Base-by-base conservation (phyloP, 192 early-diverging fungal species). In the Backusella westeae region DNA sequence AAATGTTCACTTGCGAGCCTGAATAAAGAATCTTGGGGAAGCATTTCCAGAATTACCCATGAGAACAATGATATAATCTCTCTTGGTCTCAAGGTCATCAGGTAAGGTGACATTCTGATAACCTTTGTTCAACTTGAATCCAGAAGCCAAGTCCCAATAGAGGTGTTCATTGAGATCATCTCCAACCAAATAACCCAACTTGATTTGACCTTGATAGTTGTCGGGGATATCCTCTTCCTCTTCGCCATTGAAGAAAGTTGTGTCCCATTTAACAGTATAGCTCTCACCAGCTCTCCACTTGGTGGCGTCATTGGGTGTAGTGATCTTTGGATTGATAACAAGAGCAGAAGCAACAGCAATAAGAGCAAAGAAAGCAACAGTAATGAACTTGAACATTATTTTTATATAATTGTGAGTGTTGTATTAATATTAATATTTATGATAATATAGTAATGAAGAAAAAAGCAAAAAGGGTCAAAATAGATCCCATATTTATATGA, bases 1-100 rank as follows among this genome's bases (percentile, higher is more conserved):
- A 21, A 67, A 1, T 21, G 19, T 56, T 23, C 59, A 52, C 35
- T 46, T 75, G 29, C 63, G 21, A 59, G 72, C 42, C 1, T 41
- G 29, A 34, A 80, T 80, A 0, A 56, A 38, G 23, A 80, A 80
- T 63, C 36, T 17, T 19, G 73, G 53, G 3, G 78, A 80, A 39
- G 73, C 74, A 5, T 80, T 80, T 3, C 78, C 78, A 72, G 74
- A 75, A 10, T 80, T 74, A 39, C 78, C 78, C 69, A 80, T 71
- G 3, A 80, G 59, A 1, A 80, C 78, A n/a, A 80, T 23, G 21
- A 80, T 80, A 14, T 80, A 80, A 32, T 35, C 67, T 19, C 21
- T 32, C 34, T 59, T 75, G 17, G 78, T 66, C 14, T 41, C 29
- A 8, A 80, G 59, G 15, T 71, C 34, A 23, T 23, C 14, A 17